Percentiles rank a stretch among this genome's conserved stretches.
These are phyloP conservation scores for Murraya koenigii DNA, from an alignment of 345 rosid genomes.

Conservation along the genomic window DNA sequence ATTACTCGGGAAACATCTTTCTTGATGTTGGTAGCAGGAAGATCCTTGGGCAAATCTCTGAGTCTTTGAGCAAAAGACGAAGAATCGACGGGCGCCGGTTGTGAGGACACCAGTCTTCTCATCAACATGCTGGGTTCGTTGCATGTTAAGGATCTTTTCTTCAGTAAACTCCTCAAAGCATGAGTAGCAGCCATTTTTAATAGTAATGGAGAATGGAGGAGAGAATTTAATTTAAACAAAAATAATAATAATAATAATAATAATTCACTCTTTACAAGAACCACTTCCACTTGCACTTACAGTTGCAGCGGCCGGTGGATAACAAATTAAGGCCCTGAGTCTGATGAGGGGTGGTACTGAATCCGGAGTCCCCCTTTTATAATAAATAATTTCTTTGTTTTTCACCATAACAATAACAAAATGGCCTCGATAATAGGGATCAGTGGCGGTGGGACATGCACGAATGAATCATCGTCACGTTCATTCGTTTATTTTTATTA, in stretches of 20 bases:
- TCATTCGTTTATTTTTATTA: not conserved
- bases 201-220: constrained; percentile 4
- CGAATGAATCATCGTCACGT: not conserved
- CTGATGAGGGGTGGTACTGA: no score
- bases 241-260: no score
- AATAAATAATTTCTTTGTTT: no score
- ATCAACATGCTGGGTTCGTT: constrained; percentile 17
- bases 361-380: no score
- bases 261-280: no score
- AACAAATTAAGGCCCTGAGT: not conserved
- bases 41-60: constrained; percentile 68
- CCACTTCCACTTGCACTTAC: not conserved
- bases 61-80: constrained; percentile 60
- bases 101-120: constrained; percentile 48
- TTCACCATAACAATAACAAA: not conserved
- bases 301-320: not conserved
- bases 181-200: constrained; percentile 50
- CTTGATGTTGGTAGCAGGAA: constrained; percentile 65
- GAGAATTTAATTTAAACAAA: not conserved
- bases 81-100: constrained; percentile 27
- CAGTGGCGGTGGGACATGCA: not conserved
- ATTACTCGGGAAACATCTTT: constrained; percentile 59
- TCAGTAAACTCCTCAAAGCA: constrained; percentile 36
- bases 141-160: constrained; percentile 34
- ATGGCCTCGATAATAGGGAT: not conserved